phyloP scores from a whole-genome alignment of 2,329 filamentous ascomycete genomes.

The Mariannaea elegans region DNA sequence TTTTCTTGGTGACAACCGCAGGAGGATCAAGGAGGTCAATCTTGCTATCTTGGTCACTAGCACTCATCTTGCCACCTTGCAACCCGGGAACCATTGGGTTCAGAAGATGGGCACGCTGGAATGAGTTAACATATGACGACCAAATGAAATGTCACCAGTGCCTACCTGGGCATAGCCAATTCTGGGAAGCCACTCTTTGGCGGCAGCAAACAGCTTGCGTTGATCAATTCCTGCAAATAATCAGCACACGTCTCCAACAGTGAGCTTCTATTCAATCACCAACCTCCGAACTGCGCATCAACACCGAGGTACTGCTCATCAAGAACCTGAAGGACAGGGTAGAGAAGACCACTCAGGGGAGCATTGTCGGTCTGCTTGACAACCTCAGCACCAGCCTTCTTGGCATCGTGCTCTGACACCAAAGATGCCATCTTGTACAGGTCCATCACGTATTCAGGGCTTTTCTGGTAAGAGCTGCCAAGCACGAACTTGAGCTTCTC shows the following conservation, averaged over 20 bases:
- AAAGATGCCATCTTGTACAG: conserved; percentile 78
- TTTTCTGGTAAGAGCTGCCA: conserved; percentile 84
- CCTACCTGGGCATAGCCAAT: conserved; percentile 78
- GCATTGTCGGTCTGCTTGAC: conserved; percentile 90
- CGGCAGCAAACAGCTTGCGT: conserved; percentile 87
- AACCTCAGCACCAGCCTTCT: conserved; percentile 90
- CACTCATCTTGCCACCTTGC: conserved; percentile 85
- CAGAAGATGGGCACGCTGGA: conserved; percentile 50
- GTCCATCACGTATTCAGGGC: conserved; percentile 83
- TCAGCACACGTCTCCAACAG: background rate
- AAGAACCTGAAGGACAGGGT: conserved; percentile 76
- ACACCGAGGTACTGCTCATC: conserved; percentile 91
- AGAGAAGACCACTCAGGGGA: conserved; percentile 62
- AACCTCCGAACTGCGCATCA: conserved; percentile 86
- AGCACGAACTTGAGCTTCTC: conserved; percentile 84
- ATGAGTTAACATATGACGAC: conserved; percentile 14
- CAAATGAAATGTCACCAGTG: background rate
- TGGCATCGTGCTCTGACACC: conserved; percentile 81
- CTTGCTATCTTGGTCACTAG: conserved; percentile 81
- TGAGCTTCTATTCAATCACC: background rate
- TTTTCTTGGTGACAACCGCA: conserved; percentile 80
- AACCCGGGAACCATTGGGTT: conserved; percentile 90
- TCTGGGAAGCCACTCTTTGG: conserved; percentile 84
- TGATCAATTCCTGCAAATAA: conserved; percentile 70
- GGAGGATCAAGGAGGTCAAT: conserved; percentile 89